Evolutionary conservation across 2,329 filamentous ascomycete genomes (phyloP), one percentile per base, ranked within the genome.

Genomic region (Myriosclerotinia scirpicola): DNA sequence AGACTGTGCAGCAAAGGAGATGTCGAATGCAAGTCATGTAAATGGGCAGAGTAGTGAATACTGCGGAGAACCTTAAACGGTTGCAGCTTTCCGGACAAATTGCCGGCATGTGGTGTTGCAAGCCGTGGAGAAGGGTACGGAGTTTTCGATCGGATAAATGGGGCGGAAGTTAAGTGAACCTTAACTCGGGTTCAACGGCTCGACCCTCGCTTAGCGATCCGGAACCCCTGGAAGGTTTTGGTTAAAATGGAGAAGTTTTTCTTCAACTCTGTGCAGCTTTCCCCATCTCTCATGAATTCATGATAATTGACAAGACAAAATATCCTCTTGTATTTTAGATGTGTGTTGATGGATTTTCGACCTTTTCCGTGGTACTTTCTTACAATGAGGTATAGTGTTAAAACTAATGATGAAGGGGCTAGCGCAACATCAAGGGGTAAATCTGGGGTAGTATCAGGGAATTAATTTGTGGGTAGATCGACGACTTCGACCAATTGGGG

Each of bases 161-260:
- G 56, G 30, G 15, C 22, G 22, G 15, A 20, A 52, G 48, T 22
- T 46, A 34, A 30, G 42, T 60, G 30, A 42, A 26, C 26, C 26
- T 26, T 26, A 36, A 60, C 30, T 60, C 58, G 58, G 58, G 44
- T 22, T 44, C 8, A 14, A 38, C 20, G 14, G n/a, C 17, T 36
- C 14, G n/a, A 30, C 34, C 15, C 38, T 60, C 58, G 58, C 58
- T 60, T 50, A 60, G 44, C 11, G 22, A n/a, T 44, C 26, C n/a
- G 8, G 26, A 58, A 12, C 14, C 56, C 44, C 44, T 44, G 48
- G 56, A 20, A 12, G 38, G 26, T 2, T 26, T 38, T 50, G 6
- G 44, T 20, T 12, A 8, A 17, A 22, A 30, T n/a, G 22, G 6
- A 4, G 30, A 15, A 9, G 14, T 22, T 46, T 46, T 60, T 17